Base-by-base conservation (phyloP, 805 yeast genomes). In the Myxozyma sirexii region DNA sequence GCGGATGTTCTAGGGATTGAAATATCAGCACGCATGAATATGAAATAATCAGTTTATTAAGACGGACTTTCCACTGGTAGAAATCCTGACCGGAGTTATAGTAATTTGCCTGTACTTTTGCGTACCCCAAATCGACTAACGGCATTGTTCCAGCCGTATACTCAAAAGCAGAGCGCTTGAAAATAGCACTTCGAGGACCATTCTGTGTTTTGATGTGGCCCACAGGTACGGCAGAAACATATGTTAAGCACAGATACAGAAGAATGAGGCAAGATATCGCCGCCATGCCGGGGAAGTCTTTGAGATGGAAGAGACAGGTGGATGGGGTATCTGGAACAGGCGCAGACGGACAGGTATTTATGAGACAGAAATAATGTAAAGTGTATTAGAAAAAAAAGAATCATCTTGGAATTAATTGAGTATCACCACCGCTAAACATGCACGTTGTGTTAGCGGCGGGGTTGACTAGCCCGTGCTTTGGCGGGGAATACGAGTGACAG, bases 111-210 rank as follows among this genome's bases (percentile, higher is more conserved):
- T 60, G 52, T 23, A 60, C 39, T 21, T 19, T 45, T 2, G 62
- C 66, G 39, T 62, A 62, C 2, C 60, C 57, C 7, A 62, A 57
- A 31, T 52, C 59, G n/a, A 60, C 26, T 42, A 24, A 3, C 17
- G 46, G 46, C 46, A 42, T 8, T 1, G 46, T 23, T 8, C 46
- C 27, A 3, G 2, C 46, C 2, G 3, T 19, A 24, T 21, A 42
- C 29, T 23, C 46, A 7, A 42, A 23, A 2, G 46, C 8, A 8
- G 46, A n/a, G 2, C 46, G 46, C 27, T 42, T 42, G 29, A 42
- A 23, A n/a, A 42, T 6, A n/a, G 24, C 2, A 13, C 35, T 45
- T 6, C 15, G 19, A 17, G 49, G 35, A 19, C 37, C 38, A 6
- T 13, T 19, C 2, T 15, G n/a, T 2, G 21, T 19, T 3, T 15